phyloP scores from a whole-genome alignment of 1,284 basidiomycete species.

The Ustilago xerochloae region DNA sequence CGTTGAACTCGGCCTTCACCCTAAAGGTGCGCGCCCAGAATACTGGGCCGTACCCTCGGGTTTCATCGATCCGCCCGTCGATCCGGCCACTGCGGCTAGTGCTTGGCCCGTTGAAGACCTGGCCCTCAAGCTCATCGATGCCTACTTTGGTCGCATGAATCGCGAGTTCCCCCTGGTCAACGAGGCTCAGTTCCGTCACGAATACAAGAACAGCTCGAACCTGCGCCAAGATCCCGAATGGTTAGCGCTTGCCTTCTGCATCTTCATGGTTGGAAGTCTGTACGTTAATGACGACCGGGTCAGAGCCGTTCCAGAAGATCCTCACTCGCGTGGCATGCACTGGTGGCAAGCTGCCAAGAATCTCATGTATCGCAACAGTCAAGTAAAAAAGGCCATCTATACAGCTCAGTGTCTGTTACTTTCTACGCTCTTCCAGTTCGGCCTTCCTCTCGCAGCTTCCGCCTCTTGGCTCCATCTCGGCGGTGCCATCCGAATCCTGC shows the following conservation, averaged over 20 bases:
- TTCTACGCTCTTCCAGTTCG: constrained; percentile 35
- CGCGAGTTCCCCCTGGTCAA: constrained; percentile 56
- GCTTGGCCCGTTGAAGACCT: constrained; percentile 56
- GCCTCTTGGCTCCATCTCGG: constrained; percentile 51
- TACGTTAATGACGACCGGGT: constrained; percentile 42
- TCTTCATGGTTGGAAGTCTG: constrained; percentile 53
- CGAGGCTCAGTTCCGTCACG: constrained; percentile 47
- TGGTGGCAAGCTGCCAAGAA: constrained; percentile 42
- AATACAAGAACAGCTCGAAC: constrained; percentile 31
- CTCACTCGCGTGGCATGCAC: constrained; percentile 35
- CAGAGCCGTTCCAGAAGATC: constrained; percentile 16
- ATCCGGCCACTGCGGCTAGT: neutral
- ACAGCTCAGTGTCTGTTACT: constrained; percentile 35
- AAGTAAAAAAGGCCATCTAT: constrained; percentile 18
- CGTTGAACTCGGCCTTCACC: constrained; percentile 24
- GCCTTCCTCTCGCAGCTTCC: constrained; percentile 40
- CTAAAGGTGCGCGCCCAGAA: constrained; percentile 31
- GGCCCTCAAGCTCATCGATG: constrained; percentile 42
- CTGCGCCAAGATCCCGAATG: constrained; percentile 47
- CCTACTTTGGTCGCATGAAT: constrained; percentile 53
- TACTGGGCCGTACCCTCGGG: constrained; percentile 44
- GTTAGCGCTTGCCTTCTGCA: constrained; percentile 35
- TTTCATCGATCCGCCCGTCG: constrained; percentile 25
- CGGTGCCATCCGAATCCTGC: constrained; percentile 46
- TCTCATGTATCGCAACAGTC: constrained; percentile 15